Evolutionary conservation across 2,329 filamentous ascomycete genomes (phyloP).

Genomic region (Pseudogymnoascus sp.): DNA sequence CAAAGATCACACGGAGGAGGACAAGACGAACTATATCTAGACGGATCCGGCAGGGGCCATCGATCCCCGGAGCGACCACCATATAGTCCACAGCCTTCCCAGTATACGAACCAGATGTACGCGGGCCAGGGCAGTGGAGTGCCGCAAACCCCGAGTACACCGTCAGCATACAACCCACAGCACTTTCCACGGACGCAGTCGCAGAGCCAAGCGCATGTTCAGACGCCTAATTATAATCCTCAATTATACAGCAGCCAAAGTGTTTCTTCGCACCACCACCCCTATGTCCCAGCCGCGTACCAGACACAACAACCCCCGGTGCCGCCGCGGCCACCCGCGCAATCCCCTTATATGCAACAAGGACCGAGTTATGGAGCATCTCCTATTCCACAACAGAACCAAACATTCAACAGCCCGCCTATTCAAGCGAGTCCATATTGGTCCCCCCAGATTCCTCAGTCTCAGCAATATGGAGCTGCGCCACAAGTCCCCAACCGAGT

Average conservation of each 20-base stretch:
- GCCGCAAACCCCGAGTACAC: slow-evolving; percentile 30
- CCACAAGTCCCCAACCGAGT: slow-evolving; percentile 20
- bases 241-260: slow-evolving; percentile 45
- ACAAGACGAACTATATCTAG: slow-evolving; percentile 12
- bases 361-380: background rate
- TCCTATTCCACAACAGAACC: background rate
- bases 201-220: slow-evolving; percentile 20
- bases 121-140: background rate
- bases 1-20: background rate
- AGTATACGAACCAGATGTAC: slow-evolving; percentile 28
- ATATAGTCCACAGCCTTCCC: slow-evolving; percentile 30
- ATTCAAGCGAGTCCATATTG: background rate
- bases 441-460: slow-evolving; percentile 9
- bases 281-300: slow-evolving; percentile 59
- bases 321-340: slow-evolving; percentile 33
- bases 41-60: background rate
- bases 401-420: background rate
- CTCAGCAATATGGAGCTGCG: slow-evolving; percentile 20
- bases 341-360: slow-evolving; percentile 16
- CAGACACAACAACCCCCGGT: slow-evolving; percentile 41
- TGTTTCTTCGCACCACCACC: slow-evolving; percentile 42
- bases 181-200: slow-evolving; percentile 43
- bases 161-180: slow-evolving; percentile 54
- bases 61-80: background rate
- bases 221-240: slow-evolving; percentile 36